phyloP scores from a whole-genome alignment of 2,329 filamentous ascomycete genomes.

The Fonsecaea nubica region DNA sequence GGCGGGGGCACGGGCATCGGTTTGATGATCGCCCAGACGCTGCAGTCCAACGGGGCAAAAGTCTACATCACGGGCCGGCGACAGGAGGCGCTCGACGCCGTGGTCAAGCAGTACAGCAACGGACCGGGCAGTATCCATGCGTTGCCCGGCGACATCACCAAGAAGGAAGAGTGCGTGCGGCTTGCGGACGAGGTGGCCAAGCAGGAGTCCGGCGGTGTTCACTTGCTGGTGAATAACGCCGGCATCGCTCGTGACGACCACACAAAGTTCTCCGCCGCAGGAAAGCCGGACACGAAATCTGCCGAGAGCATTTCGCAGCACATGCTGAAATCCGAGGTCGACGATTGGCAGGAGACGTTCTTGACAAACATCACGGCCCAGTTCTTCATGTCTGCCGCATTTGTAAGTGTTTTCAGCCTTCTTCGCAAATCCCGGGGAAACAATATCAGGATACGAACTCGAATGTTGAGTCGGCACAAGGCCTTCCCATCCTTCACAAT shows the following conservation, averaged over 20 bases:
- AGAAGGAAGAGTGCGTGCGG: slow-evolving; percentile 45
- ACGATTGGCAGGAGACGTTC: slow-evolving; percentile 59
- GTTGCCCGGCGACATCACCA: slow-evolving; percentile 57
- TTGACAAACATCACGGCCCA: slow-evolving; percentile 59
- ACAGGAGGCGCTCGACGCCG: slow-evolving; percentile 53
- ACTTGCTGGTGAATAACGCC: slow-evolving; percentile 47
- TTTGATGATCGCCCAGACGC: slow-evolving; percentile 55
- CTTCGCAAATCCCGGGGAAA: background rate
- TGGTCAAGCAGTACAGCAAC: slow-evolving; percentile 55
- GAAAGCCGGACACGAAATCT: slow-evolving; percentile 57
- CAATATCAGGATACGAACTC: too few species aligned
- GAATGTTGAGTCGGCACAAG: too few species aligned
- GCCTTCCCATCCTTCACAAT: too few species aligned
- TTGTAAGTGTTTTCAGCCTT: slow-evolving; percentile 40
- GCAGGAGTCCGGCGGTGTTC: background rate
- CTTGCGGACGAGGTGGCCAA: background rate
- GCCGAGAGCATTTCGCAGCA: slow-evolving; percentile 59
- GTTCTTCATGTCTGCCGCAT: slow-evolving; percentile 62
- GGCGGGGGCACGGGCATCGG: slow-evolving; percentile 48
- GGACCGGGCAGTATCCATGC: slow-evolving; percentile 57
- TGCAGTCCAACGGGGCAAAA: slow-evolving; percentile 56
- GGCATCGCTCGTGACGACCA: slow-evolving; percentile 59
- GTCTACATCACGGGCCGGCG: slow-evolving; percentile 58
- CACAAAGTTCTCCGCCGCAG: slow-evolving; percentile 57
- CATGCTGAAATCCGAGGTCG: slow-evolving; percentile 52